Base-by-base conservation (phyloP, 805 yeast genomes). In the Wickerhamomyces bisporus region DNA sequence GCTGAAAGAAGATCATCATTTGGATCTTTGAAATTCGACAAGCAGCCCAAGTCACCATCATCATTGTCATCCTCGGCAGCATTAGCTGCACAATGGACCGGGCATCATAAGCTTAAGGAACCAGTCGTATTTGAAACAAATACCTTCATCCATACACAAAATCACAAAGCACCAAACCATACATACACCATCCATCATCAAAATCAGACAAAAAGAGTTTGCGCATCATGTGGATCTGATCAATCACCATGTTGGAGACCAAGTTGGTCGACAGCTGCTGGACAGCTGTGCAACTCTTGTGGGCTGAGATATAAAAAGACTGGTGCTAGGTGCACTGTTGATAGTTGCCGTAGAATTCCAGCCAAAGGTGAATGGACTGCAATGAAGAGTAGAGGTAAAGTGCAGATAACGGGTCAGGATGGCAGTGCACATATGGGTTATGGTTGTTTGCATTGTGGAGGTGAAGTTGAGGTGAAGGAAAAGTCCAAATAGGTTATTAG, bases 211-310 rank as follows among this genome's bases (percentile, higher is more conserved):
- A 52, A 47, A 54, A 71, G 95, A 48, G 74, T 73, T 37, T 91
- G 98, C 57, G 79, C 91, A 21, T 86, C 96, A 6, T 91, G 98
- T 63, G 87, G 88, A 6, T 78, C 93, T 1, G 82, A 80, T 39
- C 93, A 85, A 50, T 85, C 95, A 6, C 98, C 98, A 5, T 91
- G 98, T 62, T 91, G 98, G 98, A 76, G 98, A 57, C 98, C 98
- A 2, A 83, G 95, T 5, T 91, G 98, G 98, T 80, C 91, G 3
- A 70, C 79, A 20, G 69, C 79, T 47, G 87, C 84, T 44, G 98
- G 97, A n/a, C 98, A 89, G 65, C 71, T 91, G 49, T 91, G 98
- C 68, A 91, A 91, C 58, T 86, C 96, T 1, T 91, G 98, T 64
- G 98, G 98, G 1, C 68, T 91, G 52, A 71, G 98, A 47, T 91